phyloP scores from a whole-genome alignment of 169 alveolate species.

The Plasmodium ovale region DNA sequence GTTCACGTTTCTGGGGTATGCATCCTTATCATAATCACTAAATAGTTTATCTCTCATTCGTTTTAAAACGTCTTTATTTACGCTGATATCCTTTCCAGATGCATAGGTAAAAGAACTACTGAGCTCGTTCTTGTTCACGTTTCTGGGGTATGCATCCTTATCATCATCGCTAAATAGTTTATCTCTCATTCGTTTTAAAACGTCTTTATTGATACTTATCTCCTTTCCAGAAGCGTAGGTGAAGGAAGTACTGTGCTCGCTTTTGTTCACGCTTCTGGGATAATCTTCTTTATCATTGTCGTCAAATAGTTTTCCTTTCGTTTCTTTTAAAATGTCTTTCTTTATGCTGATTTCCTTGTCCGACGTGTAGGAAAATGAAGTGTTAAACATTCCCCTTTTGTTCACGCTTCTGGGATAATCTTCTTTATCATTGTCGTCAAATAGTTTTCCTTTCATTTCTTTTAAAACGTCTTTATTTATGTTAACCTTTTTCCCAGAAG shows the following conservation, averaged over 20 bases:
- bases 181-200: constrained; percentile 14
- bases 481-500: constrained; percentile 66
- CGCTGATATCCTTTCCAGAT: constrained; percentile 55
- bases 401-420: too few relatives aligned
- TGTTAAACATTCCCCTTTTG: not conserved
- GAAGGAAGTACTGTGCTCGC: not conserved
- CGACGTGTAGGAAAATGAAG: constrained; percentile 35
- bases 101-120: constrained; percentile 42
- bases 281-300: not conserved
- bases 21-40: constrained; percentile 28
- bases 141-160: not conserved
- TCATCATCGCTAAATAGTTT: constrained; percentile 23
- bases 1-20: not conserved
- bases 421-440: constrained; percentile 33
- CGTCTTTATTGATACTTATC: constrained; percentile 16
- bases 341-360: constrained; percentile 38
- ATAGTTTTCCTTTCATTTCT: constrained; percentile 23
- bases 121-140: not conserved
- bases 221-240: constrained; percentile 19
- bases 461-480: constrained; percentile 43
- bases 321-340: constrained; percentile 16
- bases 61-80: constrained; percentile 41
- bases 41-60: constrained; percentile 29
- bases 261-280: too few relatives aligned
- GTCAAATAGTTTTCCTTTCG: not conserved